Base-by-base conservation (phyloP, 495 filamentous ascomycete genomes). In the Daldinia caldariorum region DNA sequence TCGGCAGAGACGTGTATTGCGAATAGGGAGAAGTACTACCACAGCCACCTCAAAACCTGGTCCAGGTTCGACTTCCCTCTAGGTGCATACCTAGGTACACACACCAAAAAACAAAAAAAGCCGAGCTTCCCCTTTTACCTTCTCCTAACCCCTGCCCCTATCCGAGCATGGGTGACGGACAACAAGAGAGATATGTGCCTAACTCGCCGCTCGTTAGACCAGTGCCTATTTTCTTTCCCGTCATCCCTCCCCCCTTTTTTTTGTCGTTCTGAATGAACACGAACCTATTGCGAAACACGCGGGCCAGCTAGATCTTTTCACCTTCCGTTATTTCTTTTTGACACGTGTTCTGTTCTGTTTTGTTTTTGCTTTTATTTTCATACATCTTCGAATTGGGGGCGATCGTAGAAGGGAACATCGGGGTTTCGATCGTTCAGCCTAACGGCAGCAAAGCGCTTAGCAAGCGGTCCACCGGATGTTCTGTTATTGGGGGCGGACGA, bases 401-500 rank as follows among this genome's bases (percentile, higher is more conserved):
- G 75, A 22, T 75, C 63, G 68, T 60, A 75, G 26, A 41, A 26
- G 22, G 73, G 71, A 32, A 16, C 39, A 55, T 61, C 59, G 18
- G 16, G 37, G 58, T 71, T 74, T 74, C 76, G 71, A 56, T 81
- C 80, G 73, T 84, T 94, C 88, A 97, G 85, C 88, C 92, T 97
- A 93, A 97, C 89, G 87, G 92, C 91, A 90, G 94, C 94, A 85
- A 97, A 91, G 86, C 92, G 90, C 90, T 97, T 97, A 97, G 94
- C 89, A 92, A 97, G 91, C 76, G 89, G 89, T 86, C 92, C 91
- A 74, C 77, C 74, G 71, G 71, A 77, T 63, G 71, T 77, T 63
- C 37, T 73, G 55, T 71, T 74, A 58, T 71, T 74, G 64, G 62
- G 58, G 69, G 72, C 73, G 72, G 76, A 39, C 20, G 58, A 58